Evolutionary conservation across 805 yeast genomes (phyloP).

Genomic region (Naumovozyma baii): DNA sequence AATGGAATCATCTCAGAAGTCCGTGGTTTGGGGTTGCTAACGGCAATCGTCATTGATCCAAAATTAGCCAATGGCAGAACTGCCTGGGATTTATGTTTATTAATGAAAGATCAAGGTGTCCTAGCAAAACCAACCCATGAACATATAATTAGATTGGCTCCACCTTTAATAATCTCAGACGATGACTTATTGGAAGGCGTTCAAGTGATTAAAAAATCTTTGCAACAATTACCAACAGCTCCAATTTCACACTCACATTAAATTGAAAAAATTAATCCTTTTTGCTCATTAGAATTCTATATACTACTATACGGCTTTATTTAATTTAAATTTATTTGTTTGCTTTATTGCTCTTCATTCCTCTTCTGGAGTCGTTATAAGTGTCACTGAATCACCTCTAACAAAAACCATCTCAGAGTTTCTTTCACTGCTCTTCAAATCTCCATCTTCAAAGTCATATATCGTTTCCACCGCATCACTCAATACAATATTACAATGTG

Average conservation of each 20-base stretch:
- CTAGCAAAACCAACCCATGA: constrained; percentile 96
- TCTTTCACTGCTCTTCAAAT: constrained; percentile 38
- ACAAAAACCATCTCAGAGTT: constrained; percentile 84
- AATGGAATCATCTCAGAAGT: constrained; percentile 51
- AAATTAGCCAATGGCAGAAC: constrained; percentile 75
- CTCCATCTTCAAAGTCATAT: constrained; percentile 45
- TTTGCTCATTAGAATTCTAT: too few relatives aligned
- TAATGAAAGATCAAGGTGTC: constrained; percentile 82
- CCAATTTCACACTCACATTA: constrained; percentile 7
- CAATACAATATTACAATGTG: constrained; percentile 91
- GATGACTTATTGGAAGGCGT: constrained; percentile 80
- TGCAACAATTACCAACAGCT: constrained; percentile 8
- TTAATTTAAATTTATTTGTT: too few relatives aligned
- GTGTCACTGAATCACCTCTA: constrained; percentile 94
- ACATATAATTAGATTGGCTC: constrained; percentile 90
- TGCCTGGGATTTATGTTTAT: constrained; percentile 91
- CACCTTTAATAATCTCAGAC: constrained; percentile 84
- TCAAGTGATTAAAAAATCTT: constrained; percentile 46
- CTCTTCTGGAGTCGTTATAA: constrained; percentile 48
- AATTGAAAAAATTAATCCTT: too few relatives aligned
- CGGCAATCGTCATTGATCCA: constrained; percentile 87
- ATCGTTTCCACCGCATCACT: constrained; percentile 87
- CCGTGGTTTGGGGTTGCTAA: constrained; percentile 77
- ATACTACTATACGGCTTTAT: too few relatives aligned
- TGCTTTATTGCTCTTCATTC: constrained; percentile 3